Percentiles rank a stretch among this genome's conserved stretches.
Evolutionary conservation across 371 early-diverging fungal genomes (phyloP).

Genomic region (Batrachochytrium dendrobatidis): DNA sequence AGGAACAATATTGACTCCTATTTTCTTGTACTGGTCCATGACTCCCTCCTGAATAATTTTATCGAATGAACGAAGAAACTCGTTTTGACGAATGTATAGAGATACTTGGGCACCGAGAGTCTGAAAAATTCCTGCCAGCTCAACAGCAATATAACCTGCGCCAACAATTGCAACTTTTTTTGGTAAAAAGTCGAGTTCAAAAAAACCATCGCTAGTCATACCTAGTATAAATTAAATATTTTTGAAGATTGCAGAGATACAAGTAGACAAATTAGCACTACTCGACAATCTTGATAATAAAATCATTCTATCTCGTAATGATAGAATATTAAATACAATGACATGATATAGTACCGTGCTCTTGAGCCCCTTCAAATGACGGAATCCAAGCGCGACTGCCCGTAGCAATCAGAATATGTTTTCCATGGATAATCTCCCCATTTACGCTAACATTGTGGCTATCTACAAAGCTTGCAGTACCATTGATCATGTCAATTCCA

Average conservation of each 20-base stretch:
- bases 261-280: not conserved
- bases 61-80: constrained; percentile 91
- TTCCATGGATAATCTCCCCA: constrained; percentile 31
- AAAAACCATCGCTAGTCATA: constrained; percentile 93
- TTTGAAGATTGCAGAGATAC: not conserved
- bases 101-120: constrained; percentile 75
- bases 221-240: constrained; percentile 50
- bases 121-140: constrained; percentile 92
- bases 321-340: no score
- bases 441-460: constrained; percentile 66
- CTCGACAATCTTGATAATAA: no score
- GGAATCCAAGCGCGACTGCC: constrained; percentile 41
- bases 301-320: no score
- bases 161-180: constrained; percentile 69
- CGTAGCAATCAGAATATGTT: constrained; percentile 84
- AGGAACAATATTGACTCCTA: constrained; percentile 64
- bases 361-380: constrained; percentile 66
- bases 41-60: constrained; percentile 74
- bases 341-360: constrained; percentile 32
- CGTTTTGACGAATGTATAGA: constrained; percentile 75
- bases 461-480: constrained; percentile 77
- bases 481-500: constrained; percentile 70
- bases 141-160: constrained; percentile 87
- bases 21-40: constrained; percentile 55
- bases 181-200: constrained; percentile 85